Percentiles rank a stretch among this genome's conserved stretches.
phyloP scores from a whole-genome alignment of 148 eudicot genomes.

The Camellia lanceoleosa region DNA sequence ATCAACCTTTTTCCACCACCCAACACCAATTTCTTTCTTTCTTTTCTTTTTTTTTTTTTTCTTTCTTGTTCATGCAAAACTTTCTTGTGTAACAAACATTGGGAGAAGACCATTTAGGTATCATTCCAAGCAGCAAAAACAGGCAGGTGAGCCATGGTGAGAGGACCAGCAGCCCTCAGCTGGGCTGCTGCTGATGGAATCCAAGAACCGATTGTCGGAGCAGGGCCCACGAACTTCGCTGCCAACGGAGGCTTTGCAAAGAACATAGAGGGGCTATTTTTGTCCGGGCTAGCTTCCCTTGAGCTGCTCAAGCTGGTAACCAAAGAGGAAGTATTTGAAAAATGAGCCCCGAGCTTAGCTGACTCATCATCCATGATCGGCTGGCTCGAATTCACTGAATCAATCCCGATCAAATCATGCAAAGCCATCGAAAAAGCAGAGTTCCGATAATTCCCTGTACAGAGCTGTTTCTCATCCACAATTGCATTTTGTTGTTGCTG shows the following conservation, averaged over 20 bases:
- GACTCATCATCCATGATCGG: slow-evolving; percentile 11
- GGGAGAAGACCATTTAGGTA: slow-evolving; percentile 17
- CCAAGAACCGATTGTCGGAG: slow-evolving; percentile 1
- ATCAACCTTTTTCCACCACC: slow-evolving; percentile 6
- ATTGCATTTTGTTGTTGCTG: neutral
- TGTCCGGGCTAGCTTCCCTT: slow-evolving; percentile 65
- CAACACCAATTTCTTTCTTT: slow-evolving; percentile 13
- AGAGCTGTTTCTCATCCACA: neutral
- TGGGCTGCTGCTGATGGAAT: slow-evolving; percentile 5
- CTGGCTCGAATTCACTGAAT: slow-evolving; percentile 18
- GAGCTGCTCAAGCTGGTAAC: slow-evolving; percentile 71
- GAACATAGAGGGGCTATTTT: slow-evolving; percentile 22
- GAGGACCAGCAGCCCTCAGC: slow-evolving; percentile 28
- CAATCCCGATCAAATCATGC: slow-evolving; percentile 40
- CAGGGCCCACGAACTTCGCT: neutral
- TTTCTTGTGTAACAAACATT: slow-evolving; percentile 15
- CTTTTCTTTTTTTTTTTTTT: neutral
- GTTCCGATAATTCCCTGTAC: slow-evolving; percentile 17
- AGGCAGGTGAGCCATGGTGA: slow-evolving; percentile 56
- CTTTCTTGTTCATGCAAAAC: slow-evolving; percentile 26
- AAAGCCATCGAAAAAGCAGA: slow-evolving; percentile 31
- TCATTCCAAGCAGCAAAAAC: slow-evolving; percentile 72
- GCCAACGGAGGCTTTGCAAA: slow-evolving; percentile 14
- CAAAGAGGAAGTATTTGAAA: slow-evolving; percentile 56
- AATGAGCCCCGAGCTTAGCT: slow-evolving; percentile 22